These are phyloP conservation scores for Glonium stellatum DNA, from an alignment of 495 filamentous ascomycete genomes.

Conservation along the genomic window DNA sequence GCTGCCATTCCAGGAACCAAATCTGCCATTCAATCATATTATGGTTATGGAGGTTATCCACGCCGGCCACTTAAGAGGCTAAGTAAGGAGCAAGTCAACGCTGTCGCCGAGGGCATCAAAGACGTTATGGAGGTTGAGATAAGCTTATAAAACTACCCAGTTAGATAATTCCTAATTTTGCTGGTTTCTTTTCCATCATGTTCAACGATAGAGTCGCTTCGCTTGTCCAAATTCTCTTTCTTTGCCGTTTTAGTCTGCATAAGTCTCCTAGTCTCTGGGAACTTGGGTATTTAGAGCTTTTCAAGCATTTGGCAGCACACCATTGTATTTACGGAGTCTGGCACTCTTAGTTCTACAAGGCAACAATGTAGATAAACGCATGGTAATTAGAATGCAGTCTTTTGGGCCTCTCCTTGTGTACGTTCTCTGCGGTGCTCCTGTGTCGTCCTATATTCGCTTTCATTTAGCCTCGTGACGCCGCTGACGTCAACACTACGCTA, in stretches of 20 bases:
- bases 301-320: too few species aligned
- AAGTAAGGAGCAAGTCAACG: conserved; percentile 46
- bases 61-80: conserved; percentile 65
- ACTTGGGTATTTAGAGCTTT: too few species aligned
- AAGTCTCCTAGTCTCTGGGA: not conserved
- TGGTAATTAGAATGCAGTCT: too few species aligned
- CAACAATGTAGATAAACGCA: too few species aligned
- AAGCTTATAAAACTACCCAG: conserved; percentile 25
- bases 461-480: too few species aligned
- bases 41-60: conserved; percentile 76
- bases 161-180: not conserved
- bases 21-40: conserved; percentile 73
- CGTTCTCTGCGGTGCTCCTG: too few species aligned
- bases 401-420: too few species aligned
- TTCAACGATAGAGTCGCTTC: not conserved
- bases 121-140: conserved; percentile 64
- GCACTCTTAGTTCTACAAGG: too few species aligned
- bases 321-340: too few species aligned
- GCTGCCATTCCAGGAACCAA: conserved; percentile 81
- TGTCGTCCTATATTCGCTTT: too few species aligned
- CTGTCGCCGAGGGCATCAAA: conserved; percentile 54
- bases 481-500: too few species aligned
- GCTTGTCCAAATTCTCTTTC: not conserved
- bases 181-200: not conserved
- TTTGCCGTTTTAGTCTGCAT: not conserved